phyloP scores from a whole-genome alignment of 2,329 filamentous ascomycete genomes.

The Hypoxylon sp. region DNA sequence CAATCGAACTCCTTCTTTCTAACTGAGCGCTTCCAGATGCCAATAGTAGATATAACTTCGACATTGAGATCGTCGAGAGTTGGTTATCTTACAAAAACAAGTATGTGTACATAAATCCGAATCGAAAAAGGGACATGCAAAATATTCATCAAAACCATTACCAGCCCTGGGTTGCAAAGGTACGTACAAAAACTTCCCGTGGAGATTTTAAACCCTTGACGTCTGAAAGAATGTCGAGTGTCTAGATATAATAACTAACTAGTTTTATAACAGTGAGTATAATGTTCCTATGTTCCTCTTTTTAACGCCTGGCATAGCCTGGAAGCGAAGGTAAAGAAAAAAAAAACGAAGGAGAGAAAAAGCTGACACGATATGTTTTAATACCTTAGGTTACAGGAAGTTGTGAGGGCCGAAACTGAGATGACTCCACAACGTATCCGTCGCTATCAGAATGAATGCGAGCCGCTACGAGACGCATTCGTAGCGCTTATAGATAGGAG shows the following conservation, averaged over 20 bases:
- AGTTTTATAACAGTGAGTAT: neutral
- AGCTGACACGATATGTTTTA: neutral
- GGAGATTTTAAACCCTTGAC: neutral
- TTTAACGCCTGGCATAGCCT: neutral
- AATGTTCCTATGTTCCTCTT: neutral
- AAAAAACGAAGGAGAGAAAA: neutral
- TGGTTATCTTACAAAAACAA: conserved; percentile 3
- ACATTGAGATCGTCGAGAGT: conserved; percentile 15
- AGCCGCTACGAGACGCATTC: neutral
- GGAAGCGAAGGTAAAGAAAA: neutral
- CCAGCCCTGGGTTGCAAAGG: neutral
- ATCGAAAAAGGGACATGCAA: rapidly evolving
- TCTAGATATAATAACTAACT: neutral
- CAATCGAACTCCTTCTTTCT: neutral
- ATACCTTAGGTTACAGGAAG: neutral
- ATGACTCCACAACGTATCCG: neutral
- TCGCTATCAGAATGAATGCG: neutral
- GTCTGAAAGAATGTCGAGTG: neutral
- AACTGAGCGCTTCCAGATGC: neutral
- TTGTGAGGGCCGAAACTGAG: neutral
- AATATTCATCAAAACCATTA: neutral
- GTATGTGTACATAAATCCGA: neutral
- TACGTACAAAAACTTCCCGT: neutral
- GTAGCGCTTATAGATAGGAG: neutral
- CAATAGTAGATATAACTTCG: neutral